Conservation (phyloP, 495 filamentous ascomycete species). For the Aspergillus ostianus region DNA sequence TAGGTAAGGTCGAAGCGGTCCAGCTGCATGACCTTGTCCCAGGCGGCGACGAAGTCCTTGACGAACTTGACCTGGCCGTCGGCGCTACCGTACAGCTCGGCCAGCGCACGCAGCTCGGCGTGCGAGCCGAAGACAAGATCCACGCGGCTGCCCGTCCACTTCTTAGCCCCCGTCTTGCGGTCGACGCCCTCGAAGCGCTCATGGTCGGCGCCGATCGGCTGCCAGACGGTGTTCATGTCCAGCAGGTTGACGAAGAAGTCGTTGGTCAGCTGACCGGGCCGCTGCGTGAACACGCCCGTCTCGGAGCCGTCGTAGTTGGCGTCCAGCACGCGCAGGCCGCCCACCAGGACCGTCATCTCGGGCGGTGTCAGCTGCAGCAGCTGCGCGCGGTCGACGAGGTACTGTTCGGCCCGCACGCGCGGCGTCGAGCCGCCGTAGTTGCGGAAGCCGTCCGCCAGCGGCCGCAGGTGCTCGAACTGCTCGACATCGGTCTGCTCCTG, state of each 20-base stretch:
- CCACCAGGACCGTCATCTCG: slow-evolving; percentile 64
- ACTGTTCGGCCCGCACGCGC: slow-evolving; percentile 60
- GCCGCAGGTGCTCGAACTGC: slow-evolving; percentile 61
- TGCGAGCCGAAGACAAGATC: slow-evolving; percentile 71
- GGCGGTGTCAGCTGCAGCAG: slow-evolving; percentile 65
- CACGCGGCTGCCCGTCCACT: slow-evolving; percentile 65
- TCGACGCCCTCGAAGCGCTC: slow-evolving; percentile 63
- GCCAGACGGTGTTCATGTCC: slow-evolving; percentile 63
- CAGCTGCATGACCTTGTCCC: slow-evolving; percentile 70
- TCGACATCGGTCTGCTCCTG: slow-evolving; percentile 64
- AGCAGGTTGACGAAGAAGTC: slow-evolving; percentile 77
- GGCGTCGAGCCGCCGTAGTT: slow-evolving; percentile 62
- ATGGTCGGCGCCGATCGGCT: slow-evolving; percentile 40
- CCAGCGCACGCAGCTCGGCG: slow-evolving; percentile 64
- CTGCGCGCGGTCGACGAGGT: slow-evolving; percentile 65
- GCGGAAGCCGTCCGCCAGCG: slow-evolving; percentile 67
- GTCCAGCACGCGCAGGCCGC: slow-evolving; percentile 63
- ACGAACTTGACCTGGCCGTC: slow-evolving; percentile 60
- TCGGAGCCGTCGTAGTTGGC: slow-evolving; percentile 64
- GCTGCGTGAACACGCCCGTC: slow-evolving; percentile 60
- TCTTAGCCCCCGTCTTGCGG: slow-evolving; percentile 63
- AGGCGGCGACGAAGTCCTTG: slow-evolving; percentile 67
- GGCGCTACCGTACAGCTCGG: slow-evolving; percentile 61
- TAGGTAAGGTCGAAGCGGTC: slow-evolving; percentile 60
- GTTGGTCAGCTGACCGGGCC: slow-evolving; percentile 64